Evolutionary conservation across 73 alveolate genomes (phyloP).

Genomic region (Paramecium caudatum): DNA sequence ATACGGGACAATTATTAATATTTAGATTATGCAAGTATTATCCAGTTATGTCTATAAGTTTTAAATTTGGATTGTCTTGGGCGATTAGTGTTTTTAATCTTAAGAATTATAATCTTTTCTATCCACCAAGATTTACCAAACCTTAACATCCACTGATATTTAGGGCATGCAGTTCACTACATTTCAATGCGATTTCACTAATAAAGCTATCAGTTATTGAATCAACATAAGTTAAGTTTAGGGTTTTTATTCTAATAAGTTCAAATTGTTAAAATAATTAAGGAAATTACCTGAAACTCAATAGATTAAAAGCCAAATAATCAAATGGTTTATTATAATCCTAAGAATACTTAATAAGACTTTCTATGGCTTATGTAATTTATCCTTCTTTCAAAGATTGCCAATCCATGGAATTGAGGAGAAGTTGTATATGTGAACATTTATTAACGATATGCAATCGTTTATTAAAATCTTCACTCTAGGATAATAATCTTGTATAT

Average conservation of each 20-base stretch:
- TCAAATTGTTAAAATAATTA: constrained; percentile 9
- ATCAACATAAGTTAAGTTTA: constrained; percentile 1
- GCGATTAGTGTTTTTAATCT: constrained; percentile 13
- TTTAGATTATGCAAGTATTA: not conserved
- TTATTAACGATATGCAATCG: not conserved
- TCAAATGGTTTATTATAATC: constrained; percentile 26
- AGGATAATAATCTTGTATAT: not conserved
- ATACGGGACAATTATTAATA: constrained; percentile 18
- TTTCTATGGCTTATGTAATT: not conserved
- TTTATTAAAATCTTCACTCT: not conserved
- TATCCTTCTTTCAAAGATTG: not conserved
- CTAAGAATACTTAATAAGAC: not conserved
- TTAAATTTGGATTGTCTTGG: not conserved
- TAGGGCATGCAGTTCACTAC: constrained; percentile 15
- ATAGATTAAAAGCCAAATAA: constrained; percentile 1
- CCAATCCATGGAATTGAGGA: not conserved
- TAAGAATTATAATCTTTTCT: not conserved
- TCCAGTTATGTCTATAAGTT: not conserved
- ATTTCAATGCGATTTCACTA: not conserved
- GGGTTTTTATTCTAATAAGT: not conserved
- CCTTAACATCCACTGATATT: constrained; percentile 32
- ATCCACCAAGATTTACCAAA: not conserved
- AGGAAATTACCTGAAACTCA: not conserved
- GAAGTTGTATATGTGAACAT: not conserved
- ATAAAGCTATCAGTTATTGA: not conserved